These are phyloP conservation scores for Cerioporus squamosus DNA, from an alignment of 1,284 basidiomycete species.

Conservation along the genomic window DNA sequence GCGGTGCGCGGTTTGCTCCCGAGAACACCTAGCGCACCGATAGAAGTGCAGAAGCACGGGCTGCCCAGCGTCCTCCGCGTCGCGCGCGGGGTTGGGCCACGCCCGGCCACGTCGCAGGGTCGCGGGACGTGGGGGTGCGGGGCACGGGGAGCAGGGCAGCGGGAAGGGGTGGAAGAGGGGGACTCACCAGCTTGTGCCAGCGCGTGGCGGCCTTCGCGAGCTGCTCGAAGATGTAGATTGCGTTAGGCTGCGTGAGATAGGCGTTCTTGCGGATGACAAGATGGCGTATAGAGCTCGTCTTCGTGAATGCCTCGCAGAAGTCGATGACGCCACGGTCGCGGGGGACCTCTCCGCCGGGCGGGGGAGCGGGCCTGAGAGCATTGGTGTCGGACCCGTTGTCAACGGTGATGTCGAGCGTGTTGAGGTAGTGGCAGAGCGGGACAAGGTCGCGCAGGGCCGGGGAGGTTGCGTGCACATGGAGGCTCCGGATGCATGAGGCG, in stretches of 20 bases:
- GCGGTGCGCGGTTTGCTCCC: slow-evolving; percentile 1
- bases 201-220: slow-evolving; percentile 45
- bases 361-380: neutral
- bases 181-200: slow-evolving; percentile 52
- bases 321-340: slow-evolving; percentile 33
- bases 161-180: neutral
- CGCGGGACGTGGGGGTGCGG: neutral
- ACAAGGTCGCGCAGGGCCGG: slow-evolving; percentile 33
- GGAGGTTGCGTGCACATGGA: slow-evolving; percentile 42
- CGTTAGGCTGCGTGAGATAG: slow-evolving; percentile 55
- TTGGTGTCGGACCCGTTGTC: slow-evolving; percentile 33
- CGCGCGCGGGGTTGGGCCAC: neutral
- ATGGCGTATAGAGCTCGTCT: slow-evolving; percentile 40
- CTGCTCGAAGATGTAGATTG: slow-evolving; percentile 45
- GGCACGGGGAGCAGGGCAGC: neutral
- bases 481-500: slow-evolving; percentile 40
- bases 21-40: slow-evolving; percentile 9
- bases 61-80: neutral
- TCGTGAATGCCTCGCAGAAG: slow-evolving; percentile 46
- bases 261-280: slow-evolving; percentile 55
- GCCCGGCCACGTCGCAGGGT: neutral
- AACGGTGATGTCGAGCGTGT: slow-evolving; percentile 49
- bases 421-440: slow-evolving; percentile 36
- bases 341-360: slow-evolving; percentile 2
- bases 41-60: neutral